Conservation (phyloP, 345 rosid genomes). For the Passiflora organensis region DNA sequence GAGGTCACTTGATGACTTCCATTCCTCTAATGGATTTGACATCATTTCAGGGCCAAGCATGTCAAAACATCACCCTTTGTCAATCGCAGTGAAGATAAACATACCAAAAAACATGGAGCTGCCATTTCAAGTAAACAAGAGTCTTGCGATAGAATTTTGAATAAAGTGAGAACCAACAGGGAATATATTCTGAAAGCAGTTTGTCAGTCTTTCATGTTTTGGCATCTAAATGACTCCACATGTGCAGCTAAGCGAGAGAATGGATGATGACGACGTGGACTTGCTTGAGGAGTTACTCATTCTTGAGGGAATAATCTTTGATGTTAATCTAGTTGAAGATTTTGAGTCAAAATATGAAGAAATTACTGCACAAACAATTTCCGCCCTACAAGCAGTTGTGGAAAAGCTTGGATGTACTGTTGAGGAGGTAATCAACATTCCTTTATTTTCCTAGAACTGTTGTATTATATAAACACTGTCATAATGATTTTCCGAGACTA, state of each 20-base stretch:
- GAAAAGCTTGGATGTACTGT: constrained; percentile 41
- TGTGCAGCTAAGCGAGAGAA: constrained; percentile 55
- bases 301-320: constrained; percentile 42
- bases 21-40: constrained; percentile 1
- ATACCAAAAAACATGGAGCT: constrained; percentile 29
- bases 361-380: constrained; percentile 34
- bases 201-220: constrained; percentile 5
- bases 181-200: too few species aligned
- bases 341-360: constrained; percentile 42
- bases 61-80: constrained; percentile 56
- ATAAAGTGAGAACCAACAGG: constrained; percentile 42
- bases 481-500: background rate
- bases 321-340: constrained; percentile 41
- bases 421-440: constrained; percentile 40
- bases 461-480: background rate
- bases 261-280: constrained; percentile 51
- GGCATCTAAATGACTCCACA: constrained; percentile 10
- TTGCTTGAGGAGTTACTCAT: constrained; percentile 62
- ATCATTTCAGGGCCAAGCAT: constrained; percentile 69
- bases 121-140: constrained; percentile 33
- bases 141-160: constrained; percentile 39
- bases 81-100: constrained; percentile 35
- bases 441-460: background rate
- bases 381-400: constrained; percentile 41
- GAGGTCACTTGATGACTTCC: background rate